Base-by-base conservation (phyloP, 2,329 filamentous ascomycete genomes). In the Metarhizium humberi region DNA sequence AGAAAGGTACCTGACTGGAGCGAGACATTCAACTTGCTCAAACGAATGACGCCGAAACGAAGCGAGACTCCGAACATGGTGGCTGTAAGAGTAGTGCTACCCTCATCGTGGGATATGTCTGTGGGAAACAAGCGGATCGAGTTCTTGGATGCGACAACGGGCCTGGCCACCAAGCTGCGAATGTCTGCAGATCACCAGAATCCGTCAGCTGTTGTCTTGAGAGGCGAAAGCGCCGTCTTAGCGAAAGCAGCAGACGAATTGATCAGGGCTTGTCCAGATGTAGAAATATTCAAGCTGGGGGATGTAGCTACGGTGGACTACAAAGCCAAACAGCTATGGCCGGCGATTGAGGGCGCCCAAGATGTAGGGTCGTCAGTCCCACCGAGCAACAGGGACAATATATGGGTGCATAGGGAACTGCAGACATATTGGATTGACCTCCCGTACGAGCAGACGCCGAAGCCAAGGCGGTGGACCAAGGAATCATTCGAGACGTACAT, bases 401-500 rank as follows among this genome's bases (percentile, higher is more conserved):
- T 73, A 6, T 73, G 69, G 70, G 54, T 71, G 45, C 69, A 72
- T 55, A 64, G 65, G 51, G 69, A 71, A 45, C 61, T 64, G 14
- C 56, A 63, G 32, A 61, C 60, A 14, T 64, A 67, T 56, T 66
- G 64, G 58, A 64, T 71, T 18, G 62, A 63, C 18, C 59, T 60
- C 14, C 66, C 66, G 6, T 75, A 73, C 32, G 68, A 75, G 55
- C 61, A 72, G 46, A 70, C 75, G 8, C 67, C 71, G 0, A 65
- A 62, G 32, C 76, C 76, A 0, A 43, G 55, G 2, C 48, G 56
- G 2, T 79, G 77, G 77, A 75, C 74, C 3, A 64, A 62, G 50
- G 61, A 69, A 42, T 66, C 69, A 1, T 72, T 80, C 16, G 65
- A 74, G 50, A 57, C 63, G 2, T 79, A 79, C 58, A 67, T 80